A percentile compares a stretch with the other conserved stretches of the same genome.
Conservation (phyloP, 1,139 yeast species). For the Taphrina communis region DNA sequence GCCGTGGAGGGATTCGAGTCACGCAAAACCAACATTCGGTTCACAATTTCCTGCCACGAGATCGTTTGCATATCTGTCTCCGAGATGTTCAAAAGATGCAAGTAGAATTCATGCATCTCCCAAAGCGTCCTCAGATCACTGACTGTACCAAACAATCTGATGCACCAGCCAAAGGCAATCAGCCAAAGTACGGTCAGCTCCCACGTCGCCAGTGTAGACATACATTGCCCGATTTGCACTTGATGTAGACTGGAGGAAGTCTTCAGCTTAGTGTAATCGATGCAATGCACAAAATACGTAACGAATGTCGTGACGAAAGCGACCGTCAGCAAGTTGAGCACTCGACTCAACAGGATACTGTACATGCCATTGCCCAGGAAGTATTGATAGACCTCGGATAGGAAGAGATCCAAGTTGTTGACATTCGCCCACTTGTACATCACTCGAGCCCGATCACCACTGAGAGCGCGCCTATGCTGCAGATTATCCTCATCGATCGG, state of each 20-base stretch:
- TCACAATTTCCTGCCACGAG: slow-evolving; percentile 89
- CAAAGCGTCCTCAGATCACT: slow-evolving; percentile 59
- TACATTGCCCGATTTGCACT: slow-evolving; percentile 68
- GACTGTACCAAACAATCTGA: slow-evolving; percentile 65
- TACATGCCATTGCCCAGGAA: slow-evolving; percentile 83
- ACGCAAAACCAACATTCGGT: slow-evolving; percentile 71
- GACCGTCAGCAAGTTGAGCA: slow-evolving; percentile 72
- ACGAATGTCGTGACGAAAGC: slow-evolving; percentile 78
- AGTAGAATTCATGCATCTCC: slow-evolving; percentile 70
- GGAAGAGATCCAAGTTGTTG: slow-evolving; percentile 82
- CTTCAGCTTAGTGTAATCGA: slow-evolving; percentile 64
- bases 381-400: slow-evolving; percentile 80
- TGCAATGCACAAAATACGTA: slow-evolving; percentile 80
- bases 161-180: slow-evolving; percentile 62
- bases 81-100: slow-evolving; percentile 52
- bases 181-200: slow-evolving; percentile 68
- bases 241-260: slow-evolving; percentile 55
- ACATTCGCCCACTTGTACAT: slow-evolving; percentile 96
- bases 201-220: slow-evolving; percentile 50
- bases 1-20: slow-evolving; percentile 79
- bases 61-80: slow-evolving; percentile 90
- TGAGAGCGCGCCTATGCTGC: slow-evolving; percentile 1
- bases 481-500: neutral
- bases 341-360: slow-evolving; percentile 70
- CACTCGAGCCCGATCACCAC: slow-evolving; percentile 68